Conservation (phyloP, 805 yeast species). For the Debaryomyces castellii region DNA sequence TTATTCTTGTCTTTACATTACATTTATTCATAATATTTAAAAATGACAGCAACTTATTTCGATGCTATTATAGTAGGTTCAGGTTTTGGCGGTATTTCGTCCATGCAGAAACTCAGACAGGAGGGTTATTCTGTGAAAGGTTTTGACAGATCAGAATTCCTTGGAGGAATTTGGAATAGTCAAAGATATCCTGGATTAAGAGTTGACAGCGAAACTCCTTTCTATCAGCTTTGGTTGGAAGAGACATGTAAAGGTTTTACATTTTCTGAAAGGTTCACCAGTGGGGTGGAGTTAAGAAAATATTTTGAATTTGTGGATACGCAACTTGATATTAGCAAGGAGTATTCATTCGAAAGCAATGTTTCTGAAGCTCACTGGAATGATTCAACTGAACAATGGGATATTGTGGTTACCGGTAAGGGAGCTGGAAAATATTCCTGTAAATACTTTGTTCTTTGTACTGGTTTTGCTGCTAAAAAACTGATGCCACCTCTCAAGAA, state of each 20-base stretch:
- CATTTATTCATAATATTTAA: background rate
- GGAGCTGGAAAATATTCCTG: slow-evolving; percentile 3
- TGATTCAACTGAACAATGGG: slow-evolving; percentile 13
- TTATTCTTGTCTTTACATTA: too few relatives aligned
- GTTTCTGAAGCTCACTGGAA: slow-evolving; percentile 21
- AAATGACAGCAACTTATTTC: background rate
- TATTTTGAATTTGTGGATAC: slow-evolving; percentile 24
- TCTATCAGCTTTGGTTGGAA: slow-evolving; percentile 21
- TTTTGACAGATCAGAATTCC: slow-evolving; percentile 8
- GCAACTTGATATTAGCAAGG: slow-evolving; percentile 18
- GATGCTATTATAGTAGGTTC: slow-evolving; percentile 14
- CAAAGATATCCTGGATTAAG: slow-evolving; percentile 21
- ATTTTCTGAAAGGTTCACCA: slow-evolving; percentile 24
- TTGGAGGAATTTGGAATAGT: slow-evolving; percentile 17
- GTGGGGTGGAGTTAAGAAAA: slow-evolving; percentile 17
- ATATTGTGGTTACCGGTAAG: slow-evolving; percentile 5
- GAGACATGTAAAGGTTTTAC: slow-evolving; percentile 22
- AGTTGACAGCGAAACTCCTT: slow-evolving; percentile 25
- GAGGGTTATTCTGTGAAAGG: slow-evolving; percentile 12
- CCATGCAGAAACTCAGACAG: slow-evolving; percentile 10
- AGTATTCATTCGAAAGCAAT: slow-evolving; percentile 15
- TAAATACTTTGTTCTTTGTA: slow-evolving; percentile 12
- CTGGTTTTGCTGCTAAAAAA: slow-evolving; percentile 21
- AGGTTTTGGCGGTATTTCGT: slow-evolving; percentile 14
- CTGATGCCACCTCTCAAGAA: slow-evolving; percentile 19